Conservation (phyloP, 2,329 filamentous ascomycete genomes). For the Diaporthe citrichinensis region DNA sequence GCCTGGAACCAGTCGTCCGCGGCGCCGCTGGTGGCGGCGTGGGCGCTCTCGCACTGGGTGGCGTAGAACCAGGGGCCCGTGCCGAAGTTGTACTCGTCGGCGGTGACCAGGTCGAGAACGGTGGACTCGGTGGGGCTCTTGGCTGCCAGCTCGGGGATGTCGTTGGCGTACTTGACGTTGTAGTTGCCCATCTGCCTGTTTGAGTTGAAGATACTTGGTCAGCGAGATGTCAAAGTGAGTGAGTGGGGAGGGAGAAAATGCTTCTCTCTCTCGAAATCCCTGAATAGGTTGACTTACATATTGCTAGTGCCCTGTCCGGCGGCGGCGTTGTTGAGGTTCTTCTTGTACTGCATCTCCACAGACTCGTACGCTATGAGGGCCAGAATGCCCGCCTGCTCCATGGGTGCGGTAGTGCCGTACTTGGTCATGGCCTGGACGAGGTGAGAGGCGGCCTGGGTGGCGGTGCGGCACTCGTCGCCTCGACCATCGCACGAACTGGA, state of each 20-base stretch:
- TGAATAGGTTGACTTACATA: constrained; percentile 44
- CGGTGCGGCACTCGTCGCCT: constrained; percentile 74
- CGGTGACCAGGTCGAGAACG: constrained; percentile 60
- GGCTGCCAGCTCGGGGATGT: constrained; percentile 54
- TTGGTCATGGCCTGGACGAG: constrained; percentile 69
- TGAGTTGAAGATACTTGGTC: not conserved
- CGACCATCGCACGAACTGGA: constrained; percentile 67
- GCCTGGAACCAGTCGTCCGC: constrained; percentile 58
- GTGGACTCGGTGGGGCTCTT: constrained; percentile 50
- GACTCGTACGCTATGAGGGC: constrained; percentile 81
- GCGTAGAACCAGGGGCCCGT: constrained; percentile 66
- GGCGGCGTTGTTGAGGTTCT: constrained; percentile 68
- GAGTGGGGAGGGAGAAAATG: too few species aligned
- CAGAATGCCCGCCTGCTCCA: constrained; percentile 78
- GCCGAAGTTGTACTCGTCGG: constrained; percentile 68
- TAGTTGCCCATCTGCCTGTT: constrained; percentile 51
- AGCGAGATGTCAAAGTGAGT: not conserved
- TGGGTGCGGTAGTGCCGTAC: constrained; percentile 68
- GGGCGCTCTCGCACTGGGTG: constrained; percentile 58
- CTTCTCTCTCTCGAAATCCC: too few species aligned
- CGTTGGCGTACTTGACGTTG: constrained; percentile 64
- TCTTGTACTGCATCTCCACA: constrained; percentile 78
- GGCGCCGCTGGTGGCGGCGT: constrained; percentile 51
- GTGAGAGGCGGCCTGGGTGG: constrained; percentile 70
- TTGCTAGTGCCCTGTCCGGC: constrained; percentile 72